Base-by-base conservation (phyloP, 2,329 filamentous ascomycete species). In the Hymenoscyphus albidus region DNA sequence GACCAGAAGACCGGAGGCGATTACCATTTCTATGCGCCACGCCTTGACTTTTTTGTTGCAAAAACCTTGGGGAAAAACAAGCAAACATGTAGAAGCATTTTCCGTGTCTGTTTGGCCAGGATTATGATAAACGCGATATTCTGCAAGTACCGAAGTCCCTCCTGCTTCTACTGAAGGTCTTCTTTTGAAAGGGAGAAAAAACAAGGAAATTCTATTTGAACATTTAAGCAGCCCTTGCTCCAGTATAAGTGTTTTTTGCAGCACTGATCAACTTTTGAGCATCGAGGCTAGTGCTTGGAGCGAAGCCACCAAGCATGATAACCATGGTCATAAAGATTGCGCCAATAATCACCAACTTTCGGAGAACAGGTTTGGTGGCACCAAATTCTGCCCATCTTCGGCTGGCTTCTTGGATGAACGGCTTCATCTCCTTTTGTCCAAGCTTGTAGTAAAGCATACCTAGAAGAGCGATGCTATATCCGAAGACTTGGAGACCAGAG, bases 341-440 rank as follows among this genome's bases (percentile, higher is more conserved):
- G 61, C 82, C 84, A 66, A 94, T 85, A 71, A 95, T 81, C 68
- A 92, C 81, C 61, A 93, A 77, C 80, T 94, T 93, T 80, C 93
- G 90, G 73, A 91, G 82, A 58, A 88, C 85, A 13, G 93, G 93
- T 75, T 89, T 89, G 69, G 83, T 84, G 72, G 86, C 86, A 65
- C 93, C 93, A 71, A 95, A 93, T 74, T 97, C 93, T 61, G 90
- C 89, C 93, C 93, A 96, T 67, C 88, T 85, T 76, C 92, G 90
- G 74, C 83, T 83, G 62, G 83, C 89, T 71, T 93, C 88, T 67
- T 83, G 82, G 65, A 89, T 79, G 77, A 94, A 92, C 75, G 89
- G 89, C 83, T 90, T 93, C 75, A 97, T 80, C 77, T 92, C 90
- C 66, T 96, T 92, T 65, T 84, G 86, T 64, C 91, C 91, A 66